These are phyloP conservation scores for Fraxinus paxiana DNA, from an alignment of 305 asterid species.

Conservation along the genomic window DNA sequence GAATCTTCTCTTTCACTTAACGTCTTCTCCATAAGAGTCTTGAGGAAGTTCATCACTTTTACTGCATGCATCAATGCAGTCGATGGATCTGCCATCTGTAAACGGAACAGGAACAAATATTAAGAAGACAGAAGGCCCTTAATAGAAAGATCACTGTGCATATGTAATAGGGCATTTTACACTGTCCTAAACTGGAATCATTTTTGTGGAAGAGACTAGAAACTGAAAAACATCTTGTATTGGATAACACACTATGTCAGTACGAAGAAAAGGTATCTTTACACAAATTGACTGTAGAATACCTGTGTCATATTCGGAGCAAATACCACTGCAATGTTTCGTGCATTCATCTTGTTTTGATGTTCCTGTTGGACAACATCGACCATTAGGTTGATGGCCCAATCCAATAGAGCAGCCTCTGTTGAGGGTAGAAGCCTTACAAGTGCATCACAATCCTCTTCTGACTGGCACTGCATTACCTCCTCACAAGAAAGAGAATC, in stretches of 20 bases:
- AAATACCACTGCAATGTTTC: constrained; percentile 94
- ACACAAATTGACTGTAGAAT: constrained; percentile 1
- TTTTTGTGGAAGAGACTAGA: background rate
- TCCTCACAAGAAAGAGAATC: constrained; percentile 85
- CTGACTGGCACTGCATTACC: constrained; percentile 84
- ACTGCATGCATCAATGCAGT: constrained; percentile 96
- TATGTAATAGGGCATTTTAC: background rate
- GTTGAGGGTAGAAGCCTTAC: constrained; percentile 74
- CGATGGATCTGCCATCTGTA: constrained; percentile 94
- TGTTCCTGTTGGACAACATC: constrained; percentile 83
- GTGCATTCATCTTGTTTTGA: constrained; percentile 86
- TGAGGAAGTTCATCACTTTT: constrained; percentile 95
- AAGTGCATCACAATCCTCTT: constrained; percentile 72
- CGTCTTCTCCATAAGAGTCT: constrained; percentile 77
- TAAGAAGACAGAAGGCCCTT: background rate
- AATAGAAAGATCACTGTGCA: background rate
- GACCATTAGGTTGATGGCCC: constrained; percentile 93
- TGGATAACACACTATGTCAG: background rate
- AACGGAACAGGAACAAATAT: background rate
- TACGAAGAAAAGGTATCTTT: background rate
- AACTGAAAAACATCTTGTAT: background rate
- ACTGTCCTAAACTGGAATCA: background rate
- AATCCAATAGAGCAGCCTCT: constrained; percentile 78
- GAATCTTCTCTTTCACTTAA: constrained; percentile 61
- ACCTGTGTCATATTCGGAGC: constrained; percentile 99